phyloP scores from a whole-genome alignment of 371 early-diverging fungal genomes.

The Mucor irregularis region DNA sequence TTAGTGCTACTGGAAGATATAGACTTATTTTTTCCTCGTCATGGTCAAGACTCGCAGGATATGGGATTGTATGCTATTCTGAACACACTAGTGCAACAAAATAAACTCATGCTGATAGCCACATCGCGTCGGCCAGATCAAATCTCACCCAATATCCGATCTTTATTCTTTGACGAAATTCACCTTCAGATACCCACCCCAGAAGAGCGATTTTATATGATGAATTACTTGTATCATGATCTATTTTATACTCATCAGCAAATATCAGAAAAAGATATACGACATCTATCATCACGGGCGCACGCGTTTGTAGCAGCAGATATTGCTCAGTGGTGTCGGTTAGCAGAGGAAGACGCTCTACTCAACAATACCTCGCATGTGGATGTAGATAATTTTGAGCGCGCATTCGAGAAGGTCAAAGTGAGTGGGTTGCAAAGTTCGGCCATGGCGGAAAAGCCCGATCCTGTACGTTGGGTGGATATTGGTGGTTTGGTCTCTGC shows the following conservation, averaged over 20 bases:
- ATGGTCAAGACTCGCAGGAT: conserved; percentile 30
- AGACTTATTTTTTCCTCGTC: conserved; percentile 52
- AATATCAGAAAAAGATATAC: conserved; percentile 7
- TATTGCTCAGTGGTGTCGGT: conserved; percentile 51
- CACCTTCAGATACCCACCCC: conserved; percentile 59
- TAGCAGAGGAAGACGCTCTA: conserved; percentile 37
- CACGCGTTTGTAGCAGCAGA: conserved; percentile 64
- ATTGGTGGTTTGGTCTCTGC: conserved; percentile 93
- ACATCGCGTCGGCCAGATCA: conserved; percentile 13
- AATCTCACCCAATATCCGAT: neutral
- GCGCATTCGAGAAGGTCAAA: conserved; percentile 31
- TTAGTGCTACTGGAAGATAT: conserved; percentile 61
- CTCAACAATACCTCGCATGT: neutral
- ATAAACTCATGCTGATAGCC: conserved; percentile 1
- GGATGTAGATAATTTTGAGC: conserved; percentile 24
- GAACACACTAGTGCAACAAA: neutral
- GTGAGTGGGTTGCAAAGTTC: conserved; percentile 38
- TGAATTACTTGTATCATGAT: conserved; percentile 23
- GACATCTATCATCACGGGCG: conserved; percentile 38
- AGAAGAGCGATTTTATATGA: conserved; percentile 44
- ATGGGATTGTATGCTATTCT: neutral
- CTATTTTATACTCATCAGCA: neutral
- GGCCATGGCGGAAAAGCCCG: conserved; percentile 52
- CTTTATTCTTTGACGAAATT: conserved; percentile 16
- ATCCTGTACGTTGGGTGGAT: conserved; percentile 77